A percentile compares a stretch with the other conserved stretches of the same genome.
These are phyloP conservation scores for Aschersonia sp. DNA, from an alignment of 2,329 filamentous ascomycete genomes.

Conservation along the genomic window DNA sequence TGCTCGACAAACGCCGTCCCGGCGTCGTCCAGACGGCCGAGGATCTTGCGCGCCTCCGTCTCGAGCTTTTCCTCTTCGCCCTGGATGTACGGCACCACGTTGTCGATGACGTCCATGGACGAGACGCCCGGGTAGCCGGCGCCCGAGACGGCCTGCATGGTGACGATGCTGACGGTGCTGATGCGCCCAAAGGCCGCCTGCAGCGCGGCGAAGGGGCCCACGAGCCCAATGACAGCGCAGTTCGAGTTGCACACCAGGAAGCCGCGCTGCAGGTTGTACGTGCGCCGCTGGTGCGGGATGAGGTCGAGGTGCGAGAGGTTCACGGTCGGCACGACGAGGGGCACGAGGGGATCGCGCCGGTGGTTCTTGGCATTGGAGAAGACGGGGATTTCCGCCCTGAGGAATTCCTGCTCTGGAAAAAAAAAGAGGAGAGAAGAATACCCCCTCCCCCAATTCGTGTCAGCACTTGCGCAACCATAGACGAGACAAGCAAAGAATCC, in stretches of 20 bases:
- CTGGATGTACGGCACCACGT: slow-evolving; percentile 83
- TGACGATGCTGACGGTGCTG: slow-evolving; percentile 64
- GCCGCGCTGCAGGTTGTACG: slow-evolving; percentile 61
- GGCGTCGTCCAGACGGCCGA: slow-evolving; percentile 59
- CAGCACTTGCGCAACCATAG: no score
- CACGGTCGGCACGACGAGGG: slow-evolving; percentile 87
- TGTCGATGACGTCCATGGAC: slow-evolving; percentile 92
- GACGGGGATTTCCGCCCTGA: slow-evolving; percentile 74
- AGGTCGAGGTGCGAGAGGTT: slow-evolving; percentile 79
- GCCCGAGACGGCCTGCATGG: slow-evolving; percentile 87
- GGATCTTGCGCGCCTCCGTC: slow-evolving; percentile 87
- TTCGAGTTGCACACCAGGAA: slow-evolving; percentile 98
- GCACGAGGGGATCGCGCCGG: slow-evolving; percentile 76
- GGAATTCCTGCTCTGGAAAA: slow-evolving; percentile 67
- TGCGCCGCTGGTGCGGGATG: slow-evolving; percentile 73
- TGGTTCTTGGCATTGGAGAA: slow-evolving; percentile 99
- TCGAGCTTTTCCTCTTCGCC: slow-evolving; percentile 96
- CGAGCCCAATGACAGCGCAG: slow-evolving; percentile 91
- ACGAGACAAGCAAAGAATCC: no score
- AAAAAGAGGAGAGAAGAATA: not conserved
- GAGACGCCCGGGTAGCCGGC: slow-evolving; percentile 83
- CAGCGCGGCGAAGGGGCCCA: slow-evolving; percentile 86
- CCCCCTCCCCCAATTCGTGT: no score
- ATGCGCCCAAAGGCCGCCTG: slow-evolving; percentile 77
- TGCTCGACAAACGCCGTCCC: slow-evolving; percentile 67